Base-by-base conservation (phyloP, 345 rosid genomes). In the Gossypium bickii region DNA sequence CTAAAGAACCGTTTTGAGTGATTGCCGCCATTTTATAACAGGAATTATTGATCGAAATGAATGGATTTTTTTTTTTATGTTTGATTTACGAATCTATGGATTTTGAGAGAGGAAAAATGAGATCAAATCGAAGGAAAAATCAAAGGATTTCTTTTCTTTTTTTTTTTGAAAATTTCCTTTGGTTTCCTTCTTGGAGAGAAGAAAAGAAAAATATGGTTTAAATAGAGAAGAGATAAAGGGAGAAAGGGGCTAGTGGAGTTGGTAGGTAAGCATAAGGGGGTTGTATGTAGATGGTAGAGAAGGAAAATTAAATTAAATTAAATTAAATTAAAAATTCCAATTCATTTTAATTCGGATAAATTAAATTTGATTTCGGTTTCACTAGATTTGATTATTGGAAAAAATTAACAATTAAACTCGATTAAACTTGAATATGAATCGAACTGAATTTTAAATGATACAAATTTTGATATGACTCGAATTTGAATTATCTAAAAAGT, bases 131-230 rank as follows among this genome's bases (percentile, higher is more conserved):
- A 49, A 49, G 53, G n/a, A 49, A 34, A 34, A 5, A 34, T 34
- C 41, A 34, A 34, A 49, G 53, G 17, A 49, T 49, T 49, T 49
- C 15, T 3, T 4, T 15, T 49, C 13, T 49, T 1, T 4, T 49
- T 49, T 49, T 13, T 4, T 49, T 48, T 48, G 3, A 3, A 16
- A 16, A 12, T 70, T 53, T 7, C 9, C 9, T 55, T 71, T 20
- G 20, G 11, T 72, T 78, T 73, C 78, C 78, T 76, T 78, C 83
- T 80, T 76, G 85, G 67, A 17, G 73, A 43, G 25, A 15, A 41
- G 61, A 20, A 8, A 6, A 1, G 22, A 53, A 12, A 3, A 7
- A 34, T 1, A 34, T 16, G 57, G 49, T 12, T 57, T 82, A 65
- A 52, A 74, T 79, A 78, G 79, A 43, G 34, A 29, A 52, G 27